Conservation (phyloP, 169 alveolate genomes). For the Cryptosporidium tyzzeri region DNA sequence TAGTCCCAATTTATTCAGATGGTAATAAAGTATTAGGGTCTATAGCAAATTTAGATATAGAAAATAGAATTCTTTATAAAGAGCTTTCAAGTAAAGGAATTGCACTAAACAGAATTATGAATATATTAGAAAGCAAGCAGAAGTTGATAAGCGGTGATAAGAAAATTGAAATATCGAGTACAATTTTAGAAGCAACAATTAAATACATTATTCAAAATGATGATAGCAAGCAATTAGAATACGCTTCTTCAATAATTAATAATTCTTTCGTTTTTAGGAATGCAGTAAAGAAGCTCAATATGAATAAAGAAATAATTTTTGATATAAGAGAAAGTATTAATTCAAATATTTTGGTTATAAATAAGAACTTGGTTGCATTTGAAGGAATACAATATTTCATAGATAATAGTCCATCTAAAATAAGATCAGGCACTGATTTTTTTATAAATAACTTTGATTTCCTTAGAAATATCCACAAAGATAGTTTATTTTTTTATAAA, state of each 20-base stretch:
- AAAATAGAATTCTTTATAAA: conserved; percentile 9
- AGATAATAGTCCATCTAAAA: not conserved
- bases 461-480: conserved; percentile 6
- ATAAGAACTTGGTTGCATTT: conserved; percentile 6
- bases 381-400: conserved; percentile 38
- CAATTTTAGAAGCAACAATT: conserved; percentile 28
- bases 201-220: not conserved
- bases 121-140: conserved; percentile 18
- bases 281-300: not conserved
- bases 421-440: conserved; percentile 31
- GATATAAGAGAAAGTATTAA: not conserved
- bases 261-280: conserved; percentile 40
- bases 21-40: conserved; percentile 15
- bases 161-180: conserved; percentile 13
- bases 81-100: conserved; percentile 17
- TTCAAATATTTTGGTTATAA: not conserved
- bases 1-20: conserved; percentile 39
- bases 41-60: conserved; percentile 24
- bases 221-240: not conserved
- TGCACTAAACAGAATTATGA: conserved; percentile 8
- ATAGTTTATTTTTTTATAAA: conserved; percentile 27
- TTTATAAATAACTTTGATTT: conserved; percentile 11
- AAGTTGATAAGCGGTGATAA: conserved; percentile 8
- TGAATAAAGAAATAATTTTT: conserved; percentile 2
- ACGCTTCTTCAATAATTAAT: not conserved